A percentile compares a stretch with the other conserved stretches of the same genome.
phyloP scores from a whole-genome alignment of 371 early-diverging fungal genomes.

The Rhizomucor miehei region DNA sequence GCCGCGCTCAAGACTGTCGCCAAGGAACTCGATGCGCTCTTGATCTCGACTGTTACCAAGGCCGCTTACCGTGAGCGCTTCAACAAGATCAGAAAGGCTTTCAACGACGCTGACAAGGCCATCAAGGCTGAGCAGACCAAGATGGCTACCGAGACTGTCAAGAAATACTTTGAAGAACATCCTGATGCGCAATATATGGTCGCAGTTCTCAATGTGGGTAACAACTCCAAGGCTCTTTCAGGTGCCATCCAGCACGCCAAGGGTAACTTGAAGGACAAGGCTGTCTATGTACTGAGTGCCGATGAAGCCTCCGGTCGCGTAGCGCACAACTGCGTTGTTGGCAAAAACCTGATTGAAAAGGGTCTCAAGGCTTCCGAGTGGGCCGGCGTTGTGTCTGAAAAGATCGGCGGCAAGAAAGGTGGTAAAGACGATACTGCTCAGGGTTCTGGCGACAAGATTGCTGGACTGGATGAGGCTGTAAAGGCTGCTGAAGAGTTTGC shows the following conservation, averaged over 20 bases:
- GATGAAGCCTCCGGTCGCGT: slow-evolving; percentile 73
- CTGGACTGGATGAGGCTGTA: slow-evolving; percentile 71
- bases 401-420: slow-evolving; percentile 89
- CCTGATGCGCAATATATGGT: slow-evolving; percentile 63
- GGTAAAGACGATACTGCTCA: slow-evolving; percentile 88
- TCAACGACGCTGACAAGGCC: slow-evolving; percentile 88
- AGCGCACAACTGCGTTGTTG: slow-evolving; percentile 81
- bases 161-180: slow-evolving; percentile 71
- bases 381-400: slow-evolving; percentile 78
- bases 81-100: slow-evolving; percentile 72
- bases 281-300: slow-evolving; percentile 78
- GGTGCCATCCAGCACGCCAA: slow-evolving; percentile 81
- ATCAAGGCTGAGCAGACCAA: slow-evolving; percentile 83
- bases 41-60: slow-evolving; percentile 82
- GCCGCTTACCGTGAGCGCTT: slow-evolving; percentile 69
- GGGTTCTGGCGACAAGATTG: slow-evolving; percentile 69
- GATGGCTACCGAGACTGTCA: slow-evolving; percentile 76
- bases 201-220: slow-evolving; percentile 63
- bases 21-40: slow-evolving; percentile 79
- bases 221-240: slow-evolving; percentile 71
- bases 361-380: slow-evolving; percentile 90
- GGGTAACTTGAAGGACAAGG: slow-evolving; percentile 71
- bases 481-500: slow-evolving; percentile 77
- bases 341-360: slow-evolving; percentile 59
- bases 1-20: slow-evolving; percentile 73